These are phyloP conservation scores for Closterium sp. DNA, from an alignment of 139 green algal species.

Conservation along the genomic window DNA sequence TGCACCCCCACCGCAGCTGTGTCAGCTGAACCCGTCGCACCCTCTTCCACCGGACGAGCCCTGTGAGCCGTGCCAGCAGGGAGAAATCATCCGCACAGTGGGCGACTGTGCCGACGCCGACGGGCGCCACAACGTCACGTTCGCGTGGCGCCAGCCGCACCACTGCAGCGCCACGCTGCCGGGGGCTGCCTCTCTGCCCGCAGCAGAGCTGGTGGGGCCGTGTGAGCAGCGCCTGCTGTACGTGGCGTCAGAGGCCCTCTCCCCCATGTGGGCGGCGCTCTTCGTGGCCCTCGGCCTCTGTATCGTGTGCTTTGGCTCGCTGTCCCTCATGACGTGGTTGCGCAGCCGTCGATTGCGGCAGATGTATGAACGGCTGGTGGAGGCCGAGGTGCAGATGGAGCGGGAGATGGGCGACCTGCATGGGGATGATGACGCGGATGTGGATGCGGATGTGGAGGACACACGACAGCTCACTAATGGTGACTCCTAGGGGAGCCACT, in stretches of 20 bases:
- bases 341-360: not conserved
- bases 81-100: not conserved
- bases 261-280: not conserved
- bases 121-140: constrained; percentile 26
- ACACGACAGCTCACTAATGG: not conserved
- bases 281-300: not conserved
- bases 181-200: not conserved
- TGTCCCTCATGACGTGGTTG: not conserved
- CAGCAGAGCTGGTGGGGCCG: not conserved
- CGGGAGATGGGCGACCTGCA: not conserved
- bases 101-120: constrained; percentile 5
- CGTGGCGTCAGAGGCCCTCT: not conserved
- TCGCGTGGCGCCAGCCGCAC: constrained; percentile 8
- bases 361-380: not conserved
- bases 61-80: constrained; percentile 14
- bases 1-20: not conserved
- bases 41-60: constrained; percentile 11
- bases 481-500: not conserved
- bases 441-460: not conserved
- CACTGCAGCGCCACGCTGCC: constrained; percentile 15
- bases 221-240: constrained; percentile 8
- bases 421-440: not conserved
- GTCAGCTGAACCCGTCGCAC: constrained; percentile 3
- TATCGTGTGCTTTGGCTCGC: not conserved
- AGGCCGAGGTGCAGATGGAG: not conserved